Percentiles rank a stretch among this genome's conserved stretches.
Evolutionary conservation across 495 filamentous ascomycete species (phyloP).

Genomic region (Penicillium fimorum): DNA sequence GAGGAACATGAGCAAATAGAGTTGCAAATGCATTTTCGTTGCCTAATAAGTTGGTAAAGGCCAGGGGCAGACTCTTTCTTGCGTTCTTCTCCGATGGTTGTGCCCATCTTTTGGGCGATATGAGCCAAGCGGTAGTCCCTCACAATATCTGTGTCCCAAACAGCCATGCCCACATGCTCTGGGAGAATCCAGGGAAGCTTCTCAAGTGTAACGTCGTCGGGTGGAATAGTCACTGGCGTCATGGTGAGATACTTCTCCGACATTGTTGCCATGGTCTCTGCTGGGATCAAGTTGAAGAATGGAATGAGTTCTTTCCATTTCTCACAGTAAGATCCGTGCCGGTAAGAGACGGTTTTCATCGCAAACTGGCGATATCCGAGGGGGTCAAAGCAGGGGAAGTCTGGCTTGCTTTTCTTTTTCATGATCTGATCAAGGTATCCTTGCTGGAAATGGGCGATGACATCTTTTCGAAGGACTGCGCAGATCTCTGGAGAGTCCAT

Average conservation of each 20-base stretch:
- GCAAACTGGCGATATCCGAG: constrained; percentile 36
- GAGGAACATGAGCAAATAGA: constrained; percentile 32
- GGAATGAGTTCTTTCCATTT: constrained; percentile 34
- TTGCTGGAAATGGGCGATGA: constrained; percentile 31
- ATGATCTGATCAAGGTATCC: constrained; percentile 24
- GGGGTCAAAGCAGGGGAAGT: constrained; percentile 24
- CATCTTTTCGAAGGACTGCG: constrained; percentile 18
- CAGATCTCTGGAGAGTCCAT: constrained; percentile 33
- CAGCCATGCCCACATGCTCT: neutral
- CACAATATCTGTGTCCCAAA: constrained; percentile 25
- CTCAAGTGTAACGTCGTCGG: constrained; percentile 15
- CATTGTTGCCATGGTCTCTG: constrained; percentile 27
- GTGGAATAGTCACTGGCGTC: constrained; percentile 15
- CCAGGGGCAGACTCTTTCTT: constrained; percentile 21
- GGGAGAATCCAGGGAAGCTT: constrained; percentile 31
- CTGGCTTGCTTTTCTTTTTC: constrained; percentile 2
- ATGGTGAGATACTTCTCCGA: constrained; percentile 39
- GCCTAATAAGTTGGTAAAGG: constrained; percentile 26
- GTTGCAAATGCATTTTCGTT: constrained; percentile 38
- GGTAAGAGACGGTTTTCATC: constrained; percentile 20
- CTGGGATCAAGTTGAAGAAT: constrained; percentile 27
- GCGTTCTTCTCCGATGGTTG: constrained; percentile 35
- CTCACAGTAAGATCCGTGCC: constrained; percentile 20
- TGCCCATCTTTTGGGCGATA: constrained; percentile 34
- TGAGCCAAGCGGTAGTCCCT: constrained; percentile 32